These are phyloP conservation scores for Euryodendron excelsum DNA, from an alignment of 148 eudicot genomes.

Conservation along the genomic window DNA sequence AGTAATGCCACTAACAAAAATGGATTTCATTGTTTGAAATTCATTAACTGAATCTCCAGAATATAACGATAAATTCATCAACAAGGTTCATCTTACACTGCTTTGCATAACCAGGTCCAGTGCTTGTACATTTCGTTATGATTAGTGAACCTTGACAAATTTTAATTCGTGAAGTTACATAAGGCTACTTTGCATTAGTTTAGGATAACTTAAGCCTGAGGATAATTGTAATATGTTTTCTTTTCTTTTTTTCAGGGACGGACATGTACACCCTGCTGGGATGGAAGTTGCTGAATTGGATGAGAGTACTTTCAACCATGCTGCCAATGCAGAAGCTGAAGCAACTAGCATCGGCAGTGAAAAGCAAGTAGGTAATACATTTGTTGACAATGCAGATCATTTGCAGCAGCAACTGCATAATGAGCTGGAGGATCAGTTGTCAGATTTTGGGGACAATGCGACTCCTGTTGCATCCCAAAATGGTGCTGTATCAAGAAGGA, in stretches of 20 bases:
- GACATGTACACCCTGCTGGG: conserved; percentile 13
- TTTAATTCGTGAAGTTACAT: neutral
- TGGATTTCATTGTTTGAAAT: too few relatives aligned
- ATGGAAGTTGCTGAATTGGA: conserved; percentile 23
- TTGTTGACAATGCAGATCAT: conserved; percentile 14
- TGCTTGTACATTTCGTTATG: neutral
- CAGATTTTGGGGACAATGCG: conserved; percentile 50
- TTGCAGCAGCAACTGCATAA: conserved; percentile 23
- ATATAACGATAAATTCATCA: too few relatives aligned
- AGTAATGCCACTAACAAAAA: too few relatives aligned
- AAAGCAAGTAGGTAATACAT: conserved; percentile 12
- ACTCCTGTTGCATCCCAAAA: conserved; percentile 34
- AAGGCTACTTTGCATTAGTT: neutral
- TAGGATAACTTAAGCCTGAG: neutral
- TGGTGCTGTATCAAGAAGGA: conserved; percentile 49
- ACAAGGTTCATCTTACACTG: neutral
- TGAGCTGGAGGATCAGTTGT: conserved; percentile 45
- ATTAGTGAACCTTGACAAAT: neutral
- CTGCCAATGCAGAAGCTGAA: conserved; percentile 22
- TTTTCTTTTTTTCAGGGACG: conserved; percentile 32
- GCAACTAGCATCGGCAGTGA: conserved; percentile 12
- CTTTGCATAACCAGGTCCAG: too few relatives aligned
- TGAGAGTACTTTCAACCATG: conserved; percentile 11
- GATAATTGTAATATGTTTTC: neutral
- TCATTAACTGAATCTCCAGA: too few relatives aligned